Evolutionary conservation across 306 rosid species (phyloP).

Genomic region (Acacia confusa): DNA sequence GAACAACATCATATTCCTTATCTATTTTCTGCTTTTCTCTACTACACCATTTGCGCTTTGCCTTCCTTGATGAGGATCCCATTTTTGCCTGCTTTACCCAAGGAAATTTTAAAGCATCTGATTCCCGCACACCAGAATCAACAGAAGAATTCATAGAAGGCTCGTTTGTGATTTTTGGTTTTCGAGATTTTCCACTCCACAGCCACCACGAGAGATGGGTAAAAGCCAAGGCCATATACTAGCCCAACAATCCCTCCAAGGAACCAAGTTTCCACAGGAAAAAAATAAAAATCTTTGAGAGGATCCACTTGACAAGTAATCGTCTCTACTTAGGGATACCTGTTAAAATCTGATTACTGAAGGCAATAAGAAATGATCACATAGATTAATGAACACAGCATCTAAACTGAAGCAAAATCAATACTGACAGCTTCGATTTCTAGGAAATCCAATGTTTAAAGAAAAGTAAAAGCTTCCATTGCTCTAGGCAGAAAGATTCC

Average conservation of each 20-base stretch:
- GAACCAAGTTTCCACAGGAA: background rate
- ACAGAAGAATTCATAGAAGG: slow-evolving; percentile 54
- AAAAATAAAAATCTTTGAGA: background rate
- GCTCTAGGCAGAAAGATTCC: background rate
- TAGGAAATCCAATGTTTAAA: background rate
- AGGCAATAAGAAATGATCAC: background rate
- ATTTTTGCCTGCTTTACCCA: slow-evolving; percentile 48
- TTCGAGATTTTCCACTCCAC: slow-evolving; percentile 83
- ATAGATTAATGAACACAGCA: slow-evolving; percentile 9
- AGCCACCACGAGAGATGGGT: slow-evolving; percentile 89
- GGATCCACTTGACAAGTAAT: background rate
- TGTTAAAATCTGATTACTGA: slow-evolving; percentile 13
- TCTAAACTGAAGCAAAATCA: slow-evolving; percentile 13
- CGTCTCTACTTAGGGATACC: slow-evolving; percentile 29
- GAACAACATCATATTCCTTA: slow-evolving; percentile 79
- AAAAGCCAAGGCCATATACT: slow-evolving; percentile 76
- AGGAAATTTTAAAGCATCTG: slow-evolving; percentile 73
- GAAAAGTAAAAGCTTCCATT: slow-evolving; percentile 19
- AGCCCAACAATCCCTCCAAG: slow-evolving; percentile 12
- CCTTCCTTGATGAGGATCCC: slow-evolving; percentile 73
- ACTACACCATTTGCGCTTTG: slow-evolving; percentile 84
- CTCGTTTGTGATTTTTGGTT: slow-evolving; percentile 60
- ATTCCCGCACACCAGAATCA: slow-evolving; percentile 61
- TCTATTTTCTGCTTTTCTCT: slow-evolving; percentile 87
- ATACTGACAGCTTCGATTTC: background rate